phyloP scores from a whole-genome alignment of 2,329 filamentous ascomycete genomes.

The Simplicillium aogashimaense region DNA sequence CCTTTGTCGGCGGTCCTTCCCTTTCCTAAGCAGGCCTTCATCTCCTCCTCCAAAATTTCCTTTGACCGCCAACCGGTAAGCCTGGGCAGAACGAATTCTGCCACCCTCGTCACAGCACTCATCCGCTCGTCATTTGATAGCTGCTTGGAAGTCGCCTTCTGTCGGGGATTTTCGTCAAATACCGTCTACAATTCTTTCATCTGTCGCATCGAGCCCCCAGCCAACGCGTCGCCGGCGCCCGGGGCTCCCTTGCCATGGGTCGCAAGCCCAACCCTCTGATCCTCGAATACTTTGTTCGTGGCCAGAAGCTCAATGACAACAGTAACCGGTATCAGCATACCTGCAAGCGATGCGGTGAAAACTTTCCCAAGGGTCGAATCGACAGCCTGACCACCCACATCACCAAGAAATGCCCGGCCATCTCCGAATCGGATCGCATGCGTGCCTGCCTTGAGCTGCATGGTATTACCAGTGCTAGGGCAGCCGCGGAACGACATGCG shows the following conservation, averaged over 20 bases:
- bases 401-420: constrained; percentile 76
- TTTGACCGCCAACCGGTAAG: too few species aligned
- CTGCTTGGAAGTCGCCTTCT: too few species aligned
- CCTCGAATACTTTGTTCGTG: constrained; percentile 79
- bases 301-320: constrained; percentile 76
- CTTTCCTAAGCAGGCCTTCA: too few species aligned
- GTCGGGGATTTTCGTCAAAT: too few species aligned
- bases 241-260: constrained; percentile 48
- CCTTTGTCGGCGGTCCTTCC: too few species aligned
- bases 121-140: too few species aligned
- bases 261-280: constrained; percentile 78
- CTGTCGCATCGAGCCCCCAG: constrained; percentile 15
- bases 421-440: constrained; percentile 64
- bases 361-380: constrained; percentile 81
- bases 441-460: constrained; percentile 65
- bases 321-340: constrained; percentile 90
- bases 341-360: constrained; percentile 79
- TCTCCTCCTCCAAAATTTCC: too few species aligned
- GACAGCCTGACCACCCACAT: constrained; percentile 76
- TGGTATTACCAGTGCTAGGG: constrained; percentile 48
- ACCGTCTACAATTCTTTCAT: constrained; percentile 6
- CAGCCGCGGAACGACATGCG: constrained; percentile 19
- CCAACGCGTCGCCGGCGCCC: too few species aligned
- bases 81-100: too few species aligned
- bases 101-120: too few species aligned